Conservation (phyloP, 345 rosid species). For the Eucalyptus decipiens region DNA sequence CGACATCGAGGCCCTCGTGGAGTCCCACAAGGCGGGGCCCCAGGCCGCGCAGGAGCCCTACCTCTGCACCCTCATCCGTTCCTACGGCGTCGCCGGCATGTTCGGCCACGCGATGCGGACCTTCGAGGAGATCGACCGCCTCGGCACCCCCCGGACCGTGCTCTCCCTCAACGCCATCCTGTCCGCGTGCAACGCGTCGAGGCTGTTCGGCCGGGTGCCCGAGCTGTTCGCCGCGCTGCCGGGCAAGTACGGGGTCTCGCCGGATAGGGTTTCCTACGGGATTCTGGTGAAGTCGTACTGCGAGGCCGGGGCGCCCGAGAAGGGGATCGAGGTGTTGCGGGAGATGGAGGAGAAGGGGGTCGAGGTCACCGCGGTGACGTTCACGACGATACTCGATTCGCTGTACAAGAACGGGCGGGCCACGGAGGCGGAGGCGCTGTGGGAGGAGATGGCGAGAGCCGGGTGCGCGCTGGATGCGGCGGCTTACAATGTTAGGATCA, state of each 20-base stretch:
- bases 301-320: constrained; percentile 37
- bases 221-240: constrained; percentile 51
- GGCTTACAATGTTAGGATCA: constrained; percentile 52
- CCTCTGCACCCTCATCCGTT: constrained; percentile 54
- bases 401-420: constrained; percentile 42
- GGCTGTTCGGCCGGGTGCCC: constrained; percentile 23
- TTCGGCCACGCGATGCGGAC: constrained; percentile 10
- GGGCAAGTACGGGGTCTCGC: constrained; percentile 19
- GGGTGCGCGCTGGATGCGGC: constrained; percentile 55
- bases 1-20: constrained; percentile 48
- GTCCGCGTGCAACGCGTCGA: constrained; percentile 3
- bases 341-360: constrained; percentile 41
- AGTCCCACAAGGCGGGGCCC: constrained; percentile 51
- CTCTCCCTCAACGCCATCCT: constrained; percentile 16
- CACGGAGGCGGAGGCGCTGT: constrained; percentile 43
- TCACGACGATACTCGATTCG: constrained; percentile 35
- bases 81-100: constrained; percentile 47
- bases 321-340: constrained; percentile 34
- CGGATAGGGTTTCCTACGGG: constrained; percentile 59
- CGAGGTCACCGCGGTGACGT: constrained; percentile 41
- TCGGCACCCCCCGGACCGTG: constrained; percentile 14
- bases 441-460: constrained; percentile 45
- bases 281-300: constrained; percentile 57
- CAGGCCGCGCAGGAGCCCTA: constrained; percentile 45
- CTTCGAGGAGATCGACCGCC: constrained; percentile 10